Conservation (phyloP, 495 filamentous ascomycete species). For the Aspergillus baeticus region DNA sequence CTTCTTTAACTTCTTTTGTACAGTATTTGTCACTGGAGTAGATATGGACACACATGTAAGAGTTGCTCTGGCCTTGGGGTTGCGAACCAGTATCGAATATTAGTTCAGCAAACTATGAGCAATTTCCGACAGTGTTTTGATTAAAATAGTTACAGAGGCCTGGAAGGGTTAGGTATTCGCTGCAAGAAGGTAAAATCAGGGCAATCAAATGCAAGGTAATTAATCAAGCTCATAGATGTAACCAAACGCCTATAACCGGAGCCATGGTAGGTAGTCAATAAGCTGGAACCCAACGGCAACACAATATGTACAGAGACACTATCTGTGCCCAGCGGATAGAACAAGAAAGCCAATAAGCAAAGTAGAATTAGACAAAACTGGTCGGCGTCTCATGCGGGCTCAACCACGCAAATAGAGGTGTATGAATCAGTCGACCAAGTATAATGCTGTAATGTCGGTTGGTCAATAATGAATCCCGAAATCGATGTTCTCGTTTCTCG, state of each 20-base stretch:
- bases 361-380: conserved; percentile 17
- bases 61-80: no score
- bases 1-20: no score
- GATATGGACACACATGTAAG: no score
- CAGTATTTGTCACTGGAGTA: no score
- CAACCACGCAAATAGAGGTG: conserved; percentile 26
- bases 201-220: conserved; percentile 7
- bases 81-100: no score
- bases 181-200: not conserved
- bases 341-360: conserved; percentile 17
- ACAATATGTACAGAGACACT: conserved; percentile 18
- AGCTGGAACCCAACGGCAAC: conserved; percentile 13
- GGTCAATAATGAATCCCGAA: conserved; percentile 16
- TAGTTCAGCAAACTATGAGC: no score
- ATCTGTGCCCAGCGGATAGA: conserved; percentile 3
- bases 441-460: conserved; percentile 1
- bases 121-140: no score
- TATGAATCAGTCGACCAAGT: conserved; percentile 15
- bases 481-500: conserved; percentile 36
- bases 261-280: not conserved
- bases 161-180: not conserved
- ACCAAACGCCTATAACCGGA: not conserved
- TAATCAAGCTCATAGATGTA: conserved; percentile 12
- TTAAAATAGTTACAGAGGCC: no score
- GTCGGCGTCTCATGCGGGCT: conserved; percentile 17